These are phyloP conservation scores for Neofusicoccum laricinum DNA, from an alignment of 2,329 filamentous ascomycete species.

Conservation along the genomic window DNA sequence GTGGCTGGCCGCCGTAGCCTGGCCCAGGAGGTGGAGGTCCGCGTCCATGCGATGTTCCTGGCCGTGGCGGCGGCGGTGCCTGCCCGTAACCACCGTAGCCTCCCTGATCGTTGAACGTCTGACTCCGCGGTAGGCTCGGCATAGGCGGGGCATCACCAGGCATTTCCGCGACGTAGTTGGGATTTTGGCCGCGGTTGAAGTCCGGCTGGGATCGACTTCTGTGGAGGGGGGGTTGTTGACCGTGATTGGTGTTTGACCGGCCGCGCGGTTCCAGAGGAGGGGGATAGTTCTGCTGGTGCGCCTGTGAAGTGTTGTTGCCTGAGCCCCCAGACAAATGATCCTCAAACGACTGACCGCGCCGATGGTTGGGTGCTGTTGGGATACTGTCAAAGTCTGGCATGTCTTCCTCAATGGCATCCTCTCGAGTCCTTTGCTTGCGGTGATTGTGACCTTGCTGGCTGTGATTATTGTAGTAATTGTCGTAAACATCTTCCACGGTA, in stretches of 20 bases:
- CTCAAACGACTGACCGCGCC: slow-evolving; percentile 21
- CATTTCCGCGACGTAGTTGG: slow-evolving; percentile 64
- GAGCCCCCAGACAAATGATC: slow-evolving; percentile 20
- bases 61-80: slow-evolving; percentile 18
- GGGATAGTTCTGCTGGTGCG: slow-evolving; percentile 10
- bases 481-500: slow-evolving; percentile 48
- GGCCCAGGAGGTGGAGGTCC: slow-evolving; percentile 19
- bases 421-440: slow-evolving; percentile 27
- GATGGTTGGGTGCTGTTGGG: slow-evolving; percentile 19
- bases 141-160: slow-evolving; percentile 56
- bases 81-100: slow-evolving; percentile 27
- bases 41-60: background rate
- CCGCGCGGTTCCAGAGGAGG: background rate
- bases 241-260: slow-evolving; percentile 20
- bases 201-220: slow-evolving; percentile 67
- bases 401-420: slow-evolving; percentile 50
- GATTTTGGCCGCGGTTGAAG: slow-evolving; percentile 39
- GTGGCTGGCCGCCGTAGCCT: background rate
- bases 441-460: slow-evolving; percentile 18
- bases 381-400: slow-evolving; percentile 63
- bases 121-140: slow-evolving; percentile 48
- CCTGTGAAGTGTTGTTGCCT: slow-evolving; percentile 14
- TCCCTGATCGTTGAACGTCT: slow-evolving; percentile 32
- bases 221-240: slow-evolving; percentile 40
- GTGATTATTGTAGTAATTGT: slow-evolving; percentile 42